Evolutionary conservation across 2,329 filamentous ascomycete species (phyloP), one percentile per base, ranked within the genome.

Genomic region (Lecanoromycetidae sp.): DNA sequence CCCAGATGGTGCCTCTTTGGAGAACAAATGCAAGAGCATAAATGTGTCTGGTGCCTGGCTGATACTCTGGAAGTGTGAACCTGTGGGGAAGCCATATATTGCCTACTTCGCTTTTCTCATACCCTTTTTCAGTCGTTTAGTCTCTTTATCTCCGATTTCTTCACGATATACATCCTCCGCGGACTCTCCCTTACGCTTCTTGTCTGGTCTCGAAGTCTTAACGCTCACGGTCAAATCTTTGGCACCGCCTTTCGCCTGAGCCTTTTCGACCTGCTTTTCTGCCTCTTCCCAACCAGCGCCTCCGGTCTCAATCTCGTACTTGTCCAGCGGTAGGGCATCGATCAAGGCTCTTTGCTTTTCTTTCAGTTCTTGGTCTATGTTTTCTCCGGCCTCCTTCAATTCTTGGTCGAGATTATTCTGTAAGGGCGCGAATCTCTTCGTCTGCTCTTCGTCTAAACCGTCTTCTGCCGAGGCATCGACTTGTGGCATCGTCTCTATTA

Each of bases 281-380:
- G 80, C 80, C 7, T 79, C 77, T 41, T 75, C 68, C 80, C 80
- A 84, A 2, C 71, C 77, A 0, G 71, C 71, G 27, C 76, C 72
- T 35, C 71, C 76, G 42, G 54, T 53, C 22, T 80, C 78, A 32
- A 84, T 75, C 60, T 82, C 79, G 57, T 80, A 90, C 78, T 84
- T 81, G 58, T 94, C 87, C 44, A 96, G 71, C 36, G 90, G 88
- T 52, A 96, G 69, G 53, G 87, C 83, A 69, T 95, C 85, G 58
- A 96, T 94, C 55, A 96, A 71, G 56, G 86, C 84, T 57, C 83
- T 79, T 65, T 94, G 86, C 66, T 90, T 85, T 63, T 84, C 80
- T 56, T 77, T 77, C 58, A 94, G 69, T 50, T 77, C 79, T 39
- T 71, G 71, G 52, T 87, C 66, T 22, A 84, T 79, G 63, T 91